phyloP scores from a whole-genome alignment of 192 early-diverging fungal species.

The Rhizophagus prolifer region DNA sequence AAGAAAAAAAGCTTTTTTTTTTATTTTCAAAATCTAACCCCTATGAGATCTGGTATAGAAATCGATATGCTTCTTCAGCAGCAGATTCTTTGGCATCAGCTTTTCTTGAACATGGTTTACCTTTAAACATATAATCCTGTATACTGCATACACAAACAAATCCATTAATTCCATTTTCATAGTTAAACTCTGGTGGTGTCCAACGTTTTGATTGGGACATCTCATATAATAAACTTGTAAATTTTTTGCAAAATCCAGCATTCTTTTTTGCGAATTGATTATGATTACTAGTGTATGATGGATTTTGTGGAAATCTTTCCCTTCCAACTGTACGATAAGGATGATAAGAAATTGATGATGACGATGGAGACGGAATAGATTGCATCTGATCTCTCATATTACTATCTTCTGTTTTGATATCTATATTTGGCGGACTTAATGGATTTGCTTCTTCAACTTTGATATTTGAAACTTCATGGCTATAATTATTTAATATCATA shows the following conservation, averaged over 20 bases:
- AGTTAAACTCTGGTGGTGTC: not conserved
- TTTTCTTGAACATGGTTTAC: not conserved
- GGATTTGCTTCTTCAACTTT: not conserved
- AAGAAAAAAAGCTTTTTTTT: too few species aligned
- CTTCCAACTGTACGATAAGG: not conserved
- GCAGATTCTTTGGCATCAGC: not conserved
- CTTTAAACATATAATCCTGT: not conserved
- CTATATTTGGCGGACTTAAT: not conserved
- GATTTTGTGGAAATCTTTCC: not conserved
- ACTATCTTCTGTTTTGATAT: not conserved
- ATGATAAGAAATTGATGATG: not conserved
- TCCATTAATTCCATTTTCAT: not conserved
- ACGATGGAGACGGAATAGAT: not conserved
- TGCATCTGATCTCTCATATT: not conserved
- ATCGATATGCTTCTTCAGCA: not conserved
- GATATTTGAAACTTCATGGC: not conserved
- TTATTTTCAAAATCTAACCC: too few species aligned
- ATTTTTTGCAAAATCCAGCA: not conserved
- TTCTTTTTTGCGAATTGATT: not conserved
- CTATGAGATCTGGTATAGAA: not conserved
- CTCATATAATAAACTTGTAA: conserved; percentile 15
- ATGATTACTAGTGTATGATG: not conserved
- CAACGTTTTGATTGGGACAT: conserved; percentile 1
- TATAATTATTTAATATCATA: not conserved
- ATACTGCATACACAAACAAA: not conserved